Base-by-base conservation (phyloP, 225 moss, liverwort and hornwort genomes). In the Marchantia polymorpha region DNA sequence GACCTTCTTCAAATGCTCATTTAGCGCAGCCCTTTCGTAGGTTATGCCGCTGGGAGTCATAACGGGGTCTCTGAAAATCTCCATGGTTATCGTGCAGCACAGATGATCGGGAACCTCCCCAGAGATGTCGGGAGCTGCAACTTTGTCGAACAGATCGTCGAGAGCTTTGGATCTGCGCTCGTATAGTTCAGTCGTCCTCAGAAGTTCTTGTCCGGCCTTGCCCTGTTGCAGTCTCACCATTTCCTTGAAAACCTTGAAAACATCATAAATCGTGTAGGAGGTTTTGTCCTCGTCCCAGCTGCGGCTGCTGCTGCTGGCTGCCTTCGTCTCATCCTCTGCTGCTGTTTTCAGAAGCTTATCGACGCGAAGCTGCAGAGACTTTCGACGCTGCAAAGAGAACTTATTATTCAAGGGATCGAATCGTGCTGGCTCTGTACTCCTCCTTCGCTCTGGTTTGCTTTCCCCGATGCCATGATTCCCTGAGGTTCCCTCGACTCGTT, bases 71-170 rank as follows among this genome's bases (percentile, higher is more conserved):
- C 92, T 83, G 51, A 87, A 96, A 71, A 92, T 82, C 19, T 96
- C 92, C 93, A 92, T 89, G 2, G 90, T 92, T 58, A 93, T 90
- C 78, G 91, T 86, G 78, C 95, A 96, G 86, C 93, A 92, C 78
- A 96, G 79, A 84, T 96, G 88, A 79, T 92, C 95, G 0, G 92
- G 95, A 68, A 93, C 77, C 80, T 93, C 93, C 60, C 61, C 87
- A 79, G 78, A 81, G 79, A 67, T 82, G 82, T 96, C 93, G 39
- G 88, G 86, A 75, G 85, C 87, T 69, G 88, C 88, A 55, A 86
- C 87, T 78, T 83, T 91, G n/a, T 90, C 81, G 76, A 96, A 92
- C 20, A 89, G 81, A 13, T 89, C 86, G 29, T 88, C 85, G 20
- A 93, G 78, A 8, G 64, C 85, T 78, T 76, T 84, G 73, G 84